These are phyloP conservation scores for Sporothrix curviconia DNA, from an alignment of 2,329 filamentous ascomycete genomes.

Conservation along the genomic window DNA sequence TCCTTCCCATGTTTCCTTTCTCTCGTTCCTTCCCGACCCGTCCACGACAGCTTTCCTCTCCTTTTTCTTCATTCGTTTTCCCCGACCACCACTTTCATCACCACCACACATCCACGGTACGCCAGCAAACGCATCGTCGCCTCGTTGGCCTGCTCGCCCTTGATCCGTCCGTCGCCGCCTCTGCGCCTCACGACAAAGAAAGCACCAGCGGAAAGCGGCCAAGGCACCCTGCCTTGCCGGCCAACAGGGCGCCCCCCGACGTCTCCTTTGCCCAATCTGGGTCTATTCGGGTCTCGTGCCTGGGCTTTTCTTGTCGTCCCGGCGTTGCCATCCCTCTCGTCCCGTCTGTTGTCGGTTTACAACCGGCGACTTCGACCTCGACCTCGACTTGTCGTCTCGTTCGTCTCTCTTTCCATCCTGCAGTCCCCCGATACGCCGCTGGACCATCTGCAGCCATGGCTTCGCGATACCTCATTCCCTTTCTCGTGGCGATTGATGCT, in stretches of 20 bases:
- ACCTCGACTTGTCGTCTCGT: background rate
- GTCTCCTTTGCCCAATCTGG: background rate
- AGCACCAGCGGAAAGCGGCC: background rate
- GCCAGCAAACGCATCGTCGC: background rate
- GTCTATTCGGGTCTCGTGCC: background rate
- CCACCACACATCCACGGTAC: background rate
- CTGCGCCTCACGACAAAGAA: background rate
- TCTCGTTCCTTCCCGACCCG: too few relatives aligned
- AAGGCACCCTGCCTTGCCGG: slow-evolving; percentile 1
- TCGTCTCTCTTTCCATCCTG: background rate
- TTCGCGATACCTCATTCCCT: slow-evolving; percentile 63
- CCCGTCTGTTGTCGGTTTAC: background rate
- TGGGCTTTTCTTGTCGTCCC: background rate
- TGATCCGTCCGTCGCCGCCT: background rate
- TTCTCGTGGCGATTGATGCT: slow-evolving; percentile 96
- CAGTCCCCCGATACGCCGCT: background rate
- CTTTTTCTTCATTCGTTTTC: background rate
- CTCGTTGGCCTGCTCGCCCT: background rate
- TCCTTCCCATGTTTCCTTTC: background rate
- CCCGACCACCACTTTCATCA: background rate
- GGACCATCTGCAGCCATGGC: slow-evolving; percentile 51
- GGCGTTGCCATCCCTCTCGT: background rate
- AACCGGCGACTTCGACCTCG: too few relatives aligned
- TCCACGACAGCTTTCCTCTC: too few relatives aligned
- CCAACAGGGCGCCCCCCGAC: background rate